phyloP scores from a whole-genome alignment of 1,139 yeast genomes.

The Zygosaccharomyces pseudobailii region DNA sequence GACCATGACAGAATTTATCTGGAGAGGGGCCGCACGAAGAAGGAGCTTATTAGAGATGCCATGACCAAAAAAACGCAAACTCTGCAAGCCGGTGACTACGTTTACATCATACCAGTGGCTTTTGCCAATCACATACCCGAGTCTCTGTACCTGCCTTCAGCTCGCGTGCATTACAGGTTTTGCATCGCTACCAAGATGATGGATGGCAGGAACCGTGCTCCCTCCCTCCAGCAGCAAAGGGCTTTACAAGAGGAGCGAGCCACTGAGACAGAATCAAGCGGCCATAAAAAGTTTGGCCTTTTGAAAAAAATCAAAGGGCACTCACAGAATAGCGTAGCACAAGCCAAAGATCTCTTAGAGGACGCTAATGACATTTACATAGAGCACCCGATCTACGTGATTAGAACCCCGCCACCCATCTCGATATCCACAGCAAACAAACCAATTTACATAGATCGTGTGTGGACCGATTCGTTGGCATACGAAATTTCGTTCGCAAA shows the following conservation, averaged over 20 bases:
- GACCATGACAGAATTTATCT: slow-evolving; percentile 19
- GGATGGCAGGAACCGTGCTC: background rate
- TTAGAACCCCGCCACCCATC: slow-evolving; percentile 77
- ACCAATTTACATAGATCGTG: slow-evolving; percentile 75
- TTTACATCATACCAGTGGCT: slow-evolving; percentile 66
- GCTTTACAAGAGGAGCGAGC: slow-evolving; percentile 3
- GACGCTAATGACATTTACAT: slow-evolving; percentile 17
- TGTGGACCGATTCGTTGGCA: slow-evolving; percentile 76
- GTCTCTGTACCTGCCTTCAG: slow-evolving; percentile 51
- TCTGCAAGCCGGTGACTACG: slow-evolving; percentile 62
- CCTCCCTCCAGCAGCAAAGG: background rate
- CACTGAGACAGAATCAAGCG: slow-evolving; percentile 5
- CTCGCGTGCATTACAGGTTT: slow-evolving; percentile 31
- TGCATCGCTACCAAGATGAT: slow-evolving; percentile 22
- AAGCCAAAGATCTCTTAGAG: slow-evolving; percentile 3
- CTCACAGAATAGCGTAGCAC: slow-evolving; percentile 13
- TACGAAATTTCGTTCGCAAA: slow-evolving; percentile 75
- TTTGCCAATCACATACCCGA: slow-evolving; percentile 73
- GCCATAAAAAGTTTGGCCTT: slow-evolving; percentile 15
- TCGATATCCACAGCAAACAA: slow-evolving; percentile 70
- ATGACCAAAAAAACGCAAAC: slow-evolving; percentile 9
- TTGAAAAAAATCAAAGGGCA: slow-evolving; percentile 25
- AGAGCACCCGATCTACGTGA: slow-evolving; percentile 34
- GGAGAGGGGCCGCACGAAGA: slow-evolving; percentile 18
- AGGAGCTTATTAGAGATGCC: slow-evolving; percentile 14